These are phyloP conservation scores for Fusarium albidum DNA, from an alignment of 2,329 filamentous ascomycete species.

Conservation along the genomic window DNA sequence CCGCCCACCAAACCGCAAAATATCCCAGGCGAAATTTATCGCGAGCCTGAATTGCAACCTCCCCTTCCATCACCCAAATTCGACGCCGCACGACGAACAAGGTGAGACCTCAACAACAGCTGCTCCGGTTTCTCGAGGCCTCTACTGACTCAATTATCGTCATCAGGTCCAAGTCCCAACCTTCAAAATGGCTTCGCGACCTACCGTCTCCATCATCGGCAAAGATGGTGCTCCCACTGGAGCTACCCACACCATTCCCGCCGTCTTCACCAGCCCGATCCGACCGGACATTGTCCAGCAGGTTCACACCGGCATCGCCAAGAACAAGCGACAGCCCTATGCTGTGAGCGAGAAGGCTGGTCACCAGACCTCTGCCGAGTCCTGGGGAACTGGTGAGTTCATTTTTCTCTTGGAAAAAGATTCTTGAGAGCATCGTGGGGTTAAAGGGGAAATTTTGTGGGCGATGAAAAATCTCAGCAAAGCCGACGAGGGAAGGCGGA, in stretches of 20 bases:
- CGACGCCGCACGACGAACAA: conserved; percentile 52
- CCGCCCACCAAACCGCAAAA: conserved; percentile 51
- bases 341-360: conserved; percentile 99
- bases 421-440: not conserved
- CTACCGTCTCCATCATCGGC: conserved; percentile 96
- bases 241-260: conserved; percentile 89
- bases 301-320: conserved; percentile 98
- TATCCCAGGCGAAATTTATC: conserved; percentile 50
- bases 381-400: conserved; percentile 96
- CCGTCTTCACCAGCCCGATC: conserved; percentile 97
- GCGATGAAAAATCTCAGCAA: conserved; percentile 9
- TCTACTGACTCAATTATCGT: conserved; percentile 32
- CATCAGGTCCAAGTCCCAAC: conserved; percentile 48
- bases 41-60: conserved; percentile 42
- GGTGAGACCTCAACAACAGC: conserved; percentile 43
- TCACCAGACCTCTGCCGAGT: conserved; percentile 99
- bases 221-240: conserved; percentile 94
- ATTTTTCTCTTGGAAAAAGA: conserved; percentile 12
- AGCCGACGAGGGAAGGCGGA: no score
- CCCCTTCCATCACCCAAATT: conserved; percentile 47
- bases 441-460: conserved; percentile 29
- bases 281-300: conserved; percentile 99
- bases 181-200: conserved; percentile 88
- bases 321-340: conserved; percentile 99
- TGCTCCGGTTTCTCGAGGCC: conserved; percentile 11